phyloP scores from a whole-genome alignment of 2,329 filamentous ascomycete species.

The Cercospora canescens region DNA sequence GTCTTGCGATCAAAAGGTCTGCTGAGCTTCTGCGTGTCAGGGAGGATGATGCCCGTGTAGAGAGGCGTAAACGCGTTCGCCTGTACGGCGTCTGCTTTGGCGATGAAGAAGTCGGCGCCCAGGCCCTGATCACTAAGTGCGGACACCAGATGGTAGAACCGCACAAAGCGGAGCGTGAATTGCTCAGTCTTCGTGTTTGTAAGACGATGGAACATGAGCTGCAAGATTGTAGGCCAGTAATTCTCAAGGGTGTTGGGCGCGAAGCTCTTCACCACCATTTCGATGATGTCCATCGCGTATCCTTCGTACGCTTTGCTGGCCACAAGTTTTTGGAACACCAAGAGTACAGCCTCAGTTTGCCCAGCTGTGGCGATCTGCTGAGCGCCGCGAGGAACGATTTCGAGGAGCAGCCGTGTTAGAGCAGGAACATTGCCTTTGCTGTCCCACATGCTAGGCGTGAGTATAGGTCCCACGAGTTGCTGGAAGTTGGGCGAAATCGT shows the following conservation, averaged over 20 bases:
- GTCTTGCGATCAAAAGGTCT: conserved; percentile 89
- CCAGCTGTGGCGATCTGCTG: conserved; percentile 73
- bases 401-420: conserved; percentile 77
- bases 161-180: conserved; percentile 82
- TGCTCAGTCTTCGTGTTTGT: conserved; percentile 76
- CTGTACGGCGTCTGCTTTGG: conserved; percentile 79
- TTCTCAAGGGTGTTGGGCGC: conserved; percentile 71
- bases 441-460: conserved; percentile 85
- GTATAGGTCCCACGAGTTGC: conserved; percentile 72
- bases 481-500: conserved; percentile 80
- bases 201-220: conserved; percentile 74
- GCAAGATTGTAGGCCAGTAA: conserved; percentile 79
- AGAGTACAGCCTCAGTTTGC: conserved; percentile 84
- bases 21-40: conserved; percentile 83
- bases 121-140: conserved; percentile 78
- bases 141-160: conserved; percentile 91
- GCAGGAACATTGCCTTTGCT: conserved; percentile 90
- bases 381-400: conserved; percentile 77
- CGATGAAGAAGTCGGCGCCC: conserved; percentile 89
- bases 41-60: conserved; percentile 84
- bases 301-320: conserved; percentile 79
- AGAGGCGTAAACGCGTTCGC: conserved; percentile 75
- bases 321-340: conserved; percentile 91
- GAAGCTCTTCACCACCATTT: conserved; percentile 73
- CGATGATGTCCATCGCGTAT: conserved; percentile 86